Evolutionary conservation across 148 eudicot genomes (phyloP).

Genomic region (Vaccinium vitisidaea): DNA sequence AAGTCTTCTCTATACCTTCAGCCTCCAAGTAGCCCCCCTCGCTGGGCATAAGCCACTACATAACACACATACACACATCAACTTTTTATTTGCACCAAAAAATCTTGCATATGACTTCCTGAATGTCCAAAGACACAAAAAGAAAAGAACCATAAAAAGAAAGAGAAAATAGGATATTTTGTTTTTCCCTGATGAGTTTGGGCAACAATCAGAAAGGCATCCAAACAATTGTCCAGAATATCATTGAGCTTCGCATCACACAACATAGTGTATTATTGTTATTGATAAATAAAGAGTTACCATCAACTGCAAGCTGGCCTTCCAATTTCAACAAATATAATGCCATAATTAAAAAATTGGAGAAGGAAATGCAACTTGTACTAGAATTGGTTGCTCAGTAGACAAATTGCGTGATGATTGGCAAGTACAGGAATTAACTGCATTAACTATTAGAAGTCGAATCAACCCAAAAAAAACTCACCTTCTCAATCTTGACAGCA

Average conservation of each 20-base stretch:
- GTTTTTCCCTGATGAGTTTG: background rate
- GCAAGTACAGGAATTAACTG: background rate
- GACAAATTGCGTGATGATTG: background rate
- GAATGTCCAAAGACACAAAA: background rate
- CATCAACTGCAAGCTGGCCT: background rate
- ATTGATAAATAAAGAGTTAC: background rate
- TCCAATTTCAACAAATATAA: background rate
- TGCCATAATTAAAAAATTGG: too few relatives aligned
- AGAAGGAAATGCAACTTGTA: background rate
- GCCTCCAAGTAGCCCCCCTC: conserved; percentile 71
- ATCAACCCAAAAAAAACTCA: conserved; percentile 22
- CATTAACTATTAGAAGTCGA: background rate
- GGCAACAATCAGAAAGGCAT: background rate
- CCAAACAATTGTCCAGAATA: background rate
- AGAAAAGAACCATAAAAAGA: background rate
- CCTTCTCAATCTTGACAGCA: conserved; percentile 87
- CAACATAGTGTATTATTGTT: background rate
- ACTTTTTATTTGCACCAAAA: background rate
- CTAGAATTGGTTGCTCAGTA: background rate
- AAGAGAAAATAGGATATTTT: background rate
- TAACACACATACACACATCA: conserved; percentile 14
- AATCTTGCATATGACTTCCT: background rate
- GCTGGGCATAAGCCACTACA: conserved; percentile 86
- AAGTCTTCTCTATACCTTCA: conserved; percentile 91
- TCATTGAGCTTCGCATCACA: background rate